These are phyloP conservation scores for Trichoderma afroharzianum DNA, from an alignment of 2,329 filamentous ascomycete species.

Conservation along the genomic window DNA sequence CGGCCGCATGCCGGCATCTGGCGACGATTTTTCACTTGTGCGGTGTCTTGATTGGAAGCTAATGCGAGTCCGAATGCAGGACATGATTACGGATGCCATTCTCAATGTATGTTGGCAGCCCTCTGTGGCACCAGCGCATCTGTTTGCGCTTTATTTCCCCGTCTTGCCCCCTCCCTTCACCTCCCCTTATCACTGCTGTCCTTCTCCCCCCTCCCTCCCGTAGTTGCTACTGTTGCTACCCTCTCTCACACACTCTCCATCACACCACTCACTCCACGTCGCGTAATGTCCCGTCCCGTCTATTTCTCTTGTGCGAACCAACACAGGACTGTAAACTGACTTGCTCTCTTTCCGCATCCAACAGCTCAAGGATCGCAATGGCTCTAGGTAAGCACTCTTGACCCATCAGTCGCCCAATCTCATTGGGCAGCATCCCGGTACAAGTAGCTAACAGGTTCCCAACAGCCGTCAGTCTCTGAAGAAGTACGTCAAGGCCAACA, in stretches of 20 bases:
- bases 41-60: constrained; percentile 1
- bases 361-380: constrained; percentile 61
- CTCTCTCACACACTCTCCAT: background rate
- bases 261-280: background rate
- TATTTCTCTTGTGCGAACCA: background rate
- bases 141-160: constrained; percentile 2
- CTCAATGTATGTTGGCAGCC: constrained; percentile 49
- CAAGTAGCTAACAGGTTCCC: constrained; percentile 21
- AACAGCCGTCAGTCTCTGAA: constrained; percentile 56
- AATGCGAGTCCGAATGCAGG: constrained; percentile 38
- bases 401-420: background rate
- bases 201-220: background rate
- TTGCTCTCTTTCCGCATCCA: constrained; percentile 26
- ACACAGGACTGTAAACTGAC: constrained; percentile 36
- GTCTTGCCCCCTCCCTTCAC: background rate
- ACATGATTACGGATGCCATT: constrained; percentile 62
- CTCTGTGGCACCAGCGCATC: constrained; percentile 22
- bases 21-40: background rate
- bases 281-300: background rate
- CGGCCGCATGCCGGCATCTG: constrained; percentile 13
- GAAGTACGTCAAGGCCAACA: constrained; percentile 58
- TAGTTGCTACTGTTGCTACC: background rate
- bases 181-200: background rate
- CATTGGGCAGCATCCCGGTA: background rate
- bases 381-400: constrained; percentile 39